Base-by-base conservation (phyloP, 164 flowering plant species). In the Stephania yunnanensis region DNA sequence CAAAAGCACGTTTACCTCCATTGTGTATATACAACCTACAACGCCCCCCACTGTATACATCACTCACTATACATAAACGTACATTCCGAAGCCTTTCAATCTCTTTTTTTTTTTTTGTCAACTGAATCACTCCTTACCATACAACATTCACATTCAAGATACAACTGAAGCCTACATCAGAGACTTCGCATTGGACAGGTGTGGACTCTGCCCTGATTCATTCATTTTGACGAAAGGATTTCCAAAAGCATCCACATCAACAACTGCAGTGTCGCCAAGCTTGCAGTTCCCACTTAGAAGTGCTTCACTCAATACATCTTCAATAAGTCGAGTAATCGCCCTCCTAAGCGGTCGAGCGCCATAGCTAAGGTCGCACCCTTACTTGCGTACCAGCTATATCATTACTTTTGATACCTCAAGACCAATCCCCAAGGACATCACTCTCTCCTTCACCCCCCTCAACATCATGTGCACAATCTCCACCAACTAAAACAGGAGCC, bases 321-420 rank as follows among this genome's bases (percentile, higher is more conserved):
- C 98, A 25, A 94, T 78, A 4, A 91, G 70, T 1, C 42, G 85
- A 19, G 90, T 87, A 12, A 94, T 88, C 7, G 94, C 90, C 78
- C 97, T 83, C 78, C 97, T 82, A 10, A 94, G 87, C 46, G 93
- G 90, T 20, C 98, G 87, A 2, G 95, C 98, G 4, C 98, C 98
- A 70, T 89, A 89, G 73, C 78, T 81, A 15, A 82, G 75, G 83
- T 88, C 87, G 72, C 86, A 91, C 13, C 97, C 97, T 78, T 87
- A 86, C 71, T 87, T 73, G 78, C 94, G 90, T 31, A 94, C 77
- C 1, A 88, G 85, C 69, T 92, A 85, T 81, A 74, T 88, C 17
- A 87, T 73, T 45, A 93, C 78, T 30, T 90, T 84, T 0, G 97
- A 87, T 29, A 94, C 94, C 83, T 89, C 92, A 71, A 94, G 72